Base-by-base conservation (phyloP, 108 stramenopile species). In the Schizochytrium sp. region DNA sequence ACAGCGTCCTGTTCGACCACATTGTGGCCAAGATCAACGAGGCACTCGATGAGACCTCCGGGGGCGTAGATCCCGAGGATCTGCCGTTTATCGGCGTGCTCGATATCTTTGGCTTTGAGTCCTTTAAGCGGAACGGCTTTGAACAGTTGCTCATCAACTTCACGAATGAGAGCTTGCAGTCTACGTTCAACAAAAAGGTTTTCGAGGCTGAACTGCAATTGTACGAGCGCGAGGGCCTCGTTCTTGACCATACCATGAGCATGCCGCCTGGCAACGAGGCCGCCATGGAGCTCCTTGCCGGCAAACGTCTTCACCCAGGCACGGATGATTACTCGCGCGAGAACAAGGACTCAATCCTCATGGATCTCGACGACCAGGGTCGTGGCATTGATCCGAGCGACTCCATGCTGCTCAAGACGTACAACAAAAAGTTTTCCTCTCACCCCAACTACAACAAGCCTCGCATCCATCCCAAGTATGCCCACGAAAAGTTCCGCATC, bases 71-170 rank as follows among this genome's bases (percentile, higher is more conserved):
- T 18, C 48, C 51, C 2, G 14, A 29, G 16, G 60, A n/a, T 2
- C 43, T 60, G 16, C 60, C 88, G 25, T 98, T 97, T 57, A 97
- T 98, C 83, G 97, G 98, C 88, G 97, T 98, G 5, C 89, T 98
- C 8, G 98, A 98, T 89, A 98, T 98, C 51, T 99, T 98, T 90
- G 98, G 98, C 21, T 99, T 99, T 88, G 98, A 99, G 90, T 95
- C 96, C 60, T 96, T 96, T 72, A 90, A 95, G 72, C 89, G 88
- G 72, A 95, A 98, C 89, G 94, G 91, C 89, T 97, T 97, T 91
- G 98, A 98, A 89, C 98, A 98, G 91, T 90, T 94, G 51, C 89
- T 91, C 53, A 94, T 94, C 93, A 94, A 94, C 63, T 93, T 89
- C 34, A 91, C 92, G 28, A 94, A 94, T 88, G 94, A 93, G 87